These are phyloP conservation scores for Saposhnikovia divaricata DNA, from an alignment of 129 eudicot species.

Conservation along the genomic window DNA sequence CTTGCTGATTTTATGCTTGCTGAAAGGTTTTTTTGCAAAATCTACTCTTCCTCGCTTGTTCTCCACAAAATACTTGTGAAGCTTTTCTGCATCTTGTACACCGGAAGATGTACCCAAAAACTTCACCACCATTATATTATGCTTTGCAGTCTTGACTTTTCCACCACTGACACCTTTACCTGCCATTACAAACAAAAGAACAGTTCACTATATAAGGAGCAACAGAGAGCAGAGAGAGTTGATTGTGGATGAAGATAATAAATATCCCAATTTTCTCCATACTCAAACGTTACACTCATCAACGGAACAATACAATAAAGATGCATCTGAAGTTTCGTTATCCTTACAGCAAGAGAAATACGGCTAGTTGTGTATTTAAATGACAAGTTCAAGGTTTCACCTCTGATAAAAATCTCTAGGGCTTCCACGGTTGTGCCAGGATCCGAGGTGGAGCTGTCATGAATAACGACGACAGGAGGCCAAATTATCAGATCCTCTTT, in stretches of 20 bases:
- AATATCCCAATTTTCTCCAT: not conserved
- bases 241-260: not conserved
- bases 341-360: not conserved
- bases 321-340: not conserved
- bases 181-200: slow-evolving; percentile 10
- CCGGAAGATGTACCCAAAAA: slow-evolving; percentile 59
- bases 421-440: slow-evolving; percentile 35
- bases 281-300: not conserved
- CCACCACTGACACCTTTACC: slow-evolving; percentile 51
- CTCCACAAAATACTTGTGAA: slow-evolving; percentile 41
- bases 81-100: slow-evolving; percentile 56
- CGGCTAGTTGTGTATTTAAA: not conserved
- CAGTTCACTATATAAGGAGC: not conserved
- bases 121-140: slow-evolving; percentile 43
- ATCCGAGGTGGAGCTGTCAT: slow-evolving; percentile 22
- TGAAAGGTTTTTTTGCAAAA: slow-evolving; percentile 16
- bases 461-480: slow-evolving; percentile 68
- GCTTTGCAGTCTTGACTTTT: slow-evolving; percentile 39
- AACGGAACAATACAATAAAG: not conserved
- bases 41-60: slow-evolving; percentile 54
- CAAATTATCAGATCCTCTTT: slow-evolving; percentile 63
- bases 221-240: not conserved
- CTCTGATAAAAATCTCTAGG: slow-evolving; percentile 46
- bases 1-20: slow-evolving; percentile 24
- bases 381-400: slow-evolving; percentile 18